These are phyloP conservation scores for Liquidambar formosana DNA, from an alignment of 164 flowering plant species.

Conservation along the genomic window DNA sequence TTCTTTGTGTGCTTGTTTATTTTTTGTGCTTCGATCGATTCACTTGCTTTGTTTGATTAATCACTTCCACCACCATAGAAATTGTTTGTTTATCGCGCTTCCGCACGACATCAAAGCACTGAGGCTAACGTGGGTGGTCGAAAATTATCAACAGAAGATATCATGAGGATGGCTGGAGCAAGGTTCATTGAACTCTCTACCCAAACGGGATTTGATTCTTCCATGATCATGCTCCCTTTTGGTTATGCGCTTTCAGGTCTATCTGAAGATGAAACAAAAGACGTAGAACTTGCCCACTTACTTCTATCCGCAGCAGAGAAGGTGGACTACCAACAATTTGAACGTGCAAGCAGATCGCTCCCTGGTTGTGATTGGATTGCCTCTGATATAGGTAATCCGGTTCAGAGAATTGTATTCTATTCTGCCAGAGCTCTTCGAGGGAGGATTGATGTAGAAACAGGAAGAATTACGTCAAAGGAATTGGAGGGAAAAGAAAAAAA, in stretches of 20 bases:
- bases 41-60: too few relatives aligned
- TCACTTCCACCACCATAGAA: too few relatives aligned
- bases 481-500: background rate
- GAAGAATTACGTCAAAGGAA: background rate
- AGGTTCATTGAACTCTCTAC: constrained; percentile 28
- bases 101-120: too few relatives aligned
- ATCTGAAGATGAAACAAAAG: constrained; percentile 30
- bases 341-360: constrained; percentile 29
- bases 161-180: constrained; percentile 36
- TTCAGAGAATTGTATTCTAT: constrained; percentile 28
- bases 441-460: constrained; percentile 30
- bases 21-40: too few relatives aligned
- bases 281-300: constrained; percentile 33
- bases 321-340: constrained; percentile 27
- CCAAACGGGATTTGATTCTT: constrained; percentile 16
- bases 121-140: too few relatives aligned
- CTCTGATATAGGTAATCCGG: constrained; percentile 22
- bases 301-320: constrained; percentile 42
- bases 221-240: constrained; percentile 27
- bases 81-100: too few relatives aligned
- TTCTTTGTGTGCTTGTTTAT: too few relatives aligned
- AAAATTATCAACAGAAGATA: constrained; percentile 30
- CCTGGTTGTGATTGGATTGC: constrained; percentile 26
- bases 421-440: constrained; percentile 37
- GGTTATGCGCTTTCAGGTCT: constrained; percentile 29